Conservation (phyloP, 768 basidiomycete genomes). For the Pulveroboletus sp. region DNA sequence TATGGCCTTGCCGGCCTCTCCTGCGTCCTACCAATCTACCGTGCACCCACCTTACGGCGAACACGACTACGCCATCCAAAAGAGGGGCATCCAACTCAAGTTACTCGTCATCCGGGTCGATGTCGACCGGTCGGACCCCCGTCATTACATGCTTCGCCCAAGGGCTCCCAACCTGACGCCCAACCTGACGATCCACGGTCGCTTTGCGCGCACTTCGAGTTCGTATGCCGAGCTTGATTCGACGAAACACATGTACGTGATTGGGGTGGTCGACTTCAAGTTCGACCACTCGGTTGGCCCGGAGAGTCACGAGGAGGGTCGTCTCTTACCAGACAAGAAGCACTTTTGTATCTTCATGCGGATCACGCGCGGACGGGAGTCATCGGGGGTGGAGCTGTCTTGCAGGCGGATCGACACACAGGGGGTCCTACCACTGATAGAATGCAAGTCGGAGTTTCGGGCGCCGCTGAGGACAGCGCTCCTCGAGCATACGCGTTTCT, state of each 20-base stretch:
- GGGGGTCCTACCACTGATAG: neutral
- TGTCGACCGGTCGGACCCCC: neutral
- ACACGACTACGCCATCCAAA: conserved; percentile 8
- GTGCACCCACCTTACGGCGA: neutral
- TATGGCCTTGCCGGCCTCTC: conserved; percentile 8
- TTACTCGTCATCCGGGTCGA: conserved; percentile 2
- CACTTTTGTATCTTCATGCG: conserved; percentile 9
- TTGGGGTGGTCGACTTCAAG: conserved; percentile 10
- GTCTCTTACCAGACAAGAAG: neutral
- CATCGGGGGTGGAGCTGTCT: neutral
- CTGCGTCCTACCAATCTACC: conserved; percentile 5
- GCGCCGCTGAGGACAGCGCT: neutral
- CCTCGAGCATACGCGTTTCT: conserved; percentile 1
- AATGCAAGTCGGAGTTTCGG: neutral
- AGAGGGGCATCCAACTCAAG: conserved; percentile 10
- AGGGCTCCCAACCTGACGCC: neutral
- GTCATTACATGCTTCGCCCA: neutral
- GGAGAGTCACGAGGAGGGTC: neutral
- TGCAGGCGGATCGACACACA: conserved; percentile 9
- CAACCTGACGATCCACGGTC: neutral
- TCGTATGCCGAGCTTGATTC: neutral
- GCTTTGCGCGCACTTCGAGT: neutral
- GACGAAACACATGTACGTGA: neutral
- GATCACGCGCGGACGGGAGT: neutral
- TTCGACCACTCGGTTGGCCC: neutral